A percentile compares a stretch with the other conserved stretches of the same genome.
phyloP scores from a whole-genome alignment of 257 asterid genomes.

The Forsythia suspensa region DNA sequence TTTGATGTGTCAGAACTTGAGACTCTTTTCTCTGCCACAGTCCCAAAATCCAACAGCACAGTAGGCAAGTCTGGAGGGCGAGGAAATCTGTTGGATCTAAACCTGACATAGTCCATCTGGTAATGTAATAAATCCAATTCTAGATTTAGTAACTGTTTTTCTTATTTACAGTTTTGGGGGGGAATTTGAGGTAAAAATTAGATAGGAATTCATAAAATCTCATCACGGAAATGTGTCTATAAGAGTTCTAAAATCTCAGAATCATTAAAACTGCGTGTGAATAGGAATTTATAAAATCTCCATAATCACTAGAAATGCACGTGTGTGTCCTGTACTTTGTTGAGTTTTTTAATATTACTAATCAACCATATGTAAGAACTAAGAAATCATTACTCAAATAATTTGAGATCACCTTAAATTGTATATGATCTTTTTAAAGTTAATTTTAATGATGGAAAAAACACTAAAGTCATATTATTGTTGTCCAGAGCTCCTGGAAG shows the following conservation, averaged over 20 bases:
- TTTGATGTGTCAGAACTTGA: slow-evolving; percentile 95
- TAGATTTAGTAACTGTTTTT: not conserved
- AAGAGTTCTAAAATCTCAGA: not conserved
- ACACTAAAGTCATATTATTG: not conserved
- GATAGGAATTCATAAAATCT: not conserved
- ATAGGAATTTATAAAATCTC: not conserved
- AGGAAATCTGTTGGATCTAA: slow-evolving; percentile 89
- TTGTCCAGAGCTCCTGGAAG: not conserved
- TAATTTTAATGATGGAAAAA: not conserved
- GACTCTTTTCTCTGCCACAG: slow-evolving; percentile 88
- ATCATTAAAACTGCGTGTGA: not conserved
- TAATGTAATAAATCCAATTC: slow-evolving; percentile 40
- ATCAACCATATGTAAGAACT: slow-evolving; percentile 12
- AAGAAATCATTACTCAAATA: not conserved
- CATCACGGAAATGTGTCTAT: not conserved
- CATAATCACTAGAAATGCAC: not conserved
- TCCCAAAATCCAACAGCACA: slow-evolving; percentile 71
- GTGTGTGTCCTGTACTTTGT: slow-evolving; percentile 2
- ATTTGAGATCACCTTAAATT: slow-evolving; percentile 11
- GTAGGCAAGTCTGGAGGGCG: slow-evolving; percentile 82
- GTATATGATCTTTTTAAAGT: not conserved
- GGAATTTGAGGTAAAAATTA: not conserved
- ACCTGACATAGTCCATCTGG: slow-evolving; percentile 90
- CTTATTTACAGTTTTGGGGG: slow-evolving; percentile 5
- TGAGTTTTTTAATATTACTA: not conserved